phyloP scores from a whole-genome alignment of 108 stramenopile species.

The Mediolabrus comicus region DNA sequence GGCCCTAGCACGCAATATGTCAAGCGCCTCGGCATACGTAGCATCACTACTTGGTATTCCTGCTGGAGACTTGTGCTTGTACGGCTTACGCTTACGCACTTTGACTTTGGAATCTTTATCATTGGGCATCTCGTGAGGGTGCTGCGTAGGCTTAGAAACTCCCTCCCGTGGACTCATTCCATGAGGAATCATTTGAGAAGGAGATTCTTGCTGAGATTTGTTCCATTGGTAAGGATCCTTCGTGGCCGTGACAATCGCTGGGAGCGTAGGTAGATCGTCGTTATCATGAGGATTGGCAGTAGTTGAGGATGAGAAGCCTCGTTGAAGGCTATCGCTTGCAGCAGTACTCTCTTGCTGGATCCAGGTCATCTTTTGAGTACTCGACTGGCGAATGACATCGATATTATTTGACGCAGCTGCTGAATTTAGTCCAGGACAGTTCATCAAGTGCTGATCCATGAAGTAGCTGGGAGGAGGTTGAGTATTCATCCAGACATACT shows the following conservation, averaged over 20 bases:
- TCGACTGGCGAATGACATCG: neutral
- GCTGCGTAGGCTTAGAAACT: too few relatives aligned
- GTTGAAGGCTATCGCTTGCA: neutral
- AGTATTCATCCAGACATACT: slow-evolving; percentile 42
- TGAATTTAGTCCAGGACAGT: slow-evolving; percentile 39
- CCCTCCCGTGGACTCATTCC: neutral
- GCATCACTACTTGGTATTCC: too few relatives aligned
- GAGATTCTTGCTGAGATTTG: neutral
- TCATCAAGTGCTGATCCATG: slow-evolving; percentile 36
- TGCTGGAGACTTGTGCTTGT: too few relatives aligned
- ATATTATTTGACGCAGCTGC: neutral
- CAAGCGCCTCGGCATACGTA: slow-evolving; percentile 25
- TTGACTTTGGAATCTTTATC: too few relatives aligned
- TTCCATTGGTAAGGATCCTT: neutral
- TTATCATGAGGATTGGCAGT: neutral
- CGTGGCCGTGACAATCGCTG: neutral
- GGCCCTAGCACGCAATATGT: slow-evolving; percentile 8
- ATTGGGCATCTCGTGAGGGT: too few relatives aligned
- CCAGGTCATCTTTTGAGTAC: neutral
- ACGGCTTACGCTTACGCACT: too few relatives aligned
- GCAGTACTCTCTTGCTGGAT: too few relatives aligned
- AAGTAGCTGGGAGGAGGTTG: slow-evolving; percentile 43
- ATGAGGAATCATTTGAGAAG: neutral
- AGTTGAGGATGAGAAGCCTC: neutral
- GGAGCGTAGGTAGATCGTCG: neutral